Conservation (phyloP, 352 stramenopile species). For the Detonula confervacea region DNA sequence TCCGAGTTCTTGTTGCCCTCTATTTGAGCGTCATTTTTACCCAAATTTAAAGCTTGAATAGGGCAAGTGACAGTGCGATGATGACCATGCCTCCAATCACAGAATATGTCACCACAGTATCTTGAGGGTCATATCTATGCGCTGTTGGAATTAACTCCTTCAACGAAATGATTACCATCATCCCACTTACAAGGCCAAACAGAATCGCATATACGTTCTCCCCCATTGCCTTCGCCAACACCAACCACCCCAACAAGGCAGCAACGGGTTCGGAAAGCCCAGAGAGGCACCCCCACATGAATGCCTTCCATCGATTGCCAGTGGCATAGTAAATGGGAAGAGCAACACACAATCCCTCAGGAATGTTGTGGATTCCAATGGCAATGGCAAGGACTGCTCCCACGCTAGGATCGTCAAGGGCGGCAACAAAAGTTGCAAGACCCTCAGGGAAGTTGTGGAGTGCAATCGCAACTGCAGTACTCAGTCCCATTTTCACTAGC, state of each 20-base stretch:
- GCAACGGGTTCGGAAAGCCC: slow-evolving; percentile 91
- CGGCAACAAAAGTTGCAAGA: slow-evolving; percentile 93
- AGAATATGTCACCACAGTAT: slow-evolving; percentile 88
- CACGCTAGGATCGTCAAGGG: slow-evolving; percentile 90
- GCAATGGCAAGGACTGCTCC: slow-evolving; percentile 91
- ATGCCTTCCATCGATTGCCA: slow-evolving; percentile 91
- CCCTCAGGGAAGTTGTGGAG: slow-evolving; percentile 96
- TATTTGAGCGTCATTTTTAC: no score
- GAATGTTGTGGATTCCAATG: slow-evolving; percentile 97
- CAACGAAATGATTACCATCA: slow-evolving; percentile 93
- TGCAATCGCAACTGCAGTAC: slow-evolving; percentile 92
- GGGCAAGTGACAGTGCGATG: slow-evolving; percentile 89
- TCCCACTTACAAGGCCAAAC: slow-evolving; percentile 91
- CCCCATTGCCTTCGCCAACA: slow-evolving; percentile 87
- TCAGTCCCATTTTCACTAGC: slow-evolving; percentile 89
- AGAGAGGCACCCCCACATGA: slow-evolving; percentile 92
- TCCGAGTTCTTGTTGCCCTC: no score
- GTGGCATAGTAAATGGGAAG: slow-evolving; percentile 97
- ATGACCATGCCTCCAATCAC: slow-evolving; percentile 88
- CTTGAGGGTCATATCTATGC: slow-evolving; percentile 89
- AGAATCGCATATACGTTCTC: slow-evolving; percentile 88
- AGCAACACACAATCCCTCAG: slow-evolving; percentile 94
- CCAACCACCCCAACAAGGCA: slow-evolving; percentile 89
- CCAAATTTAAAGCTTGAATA: slow-evolving; percentile 78
- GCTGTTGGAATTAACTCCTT: slow-evolving; percentile 93